phyloP scores from a whole-genome alignment of 306 rosid species.

The Clitoria ternatea region DNA sequence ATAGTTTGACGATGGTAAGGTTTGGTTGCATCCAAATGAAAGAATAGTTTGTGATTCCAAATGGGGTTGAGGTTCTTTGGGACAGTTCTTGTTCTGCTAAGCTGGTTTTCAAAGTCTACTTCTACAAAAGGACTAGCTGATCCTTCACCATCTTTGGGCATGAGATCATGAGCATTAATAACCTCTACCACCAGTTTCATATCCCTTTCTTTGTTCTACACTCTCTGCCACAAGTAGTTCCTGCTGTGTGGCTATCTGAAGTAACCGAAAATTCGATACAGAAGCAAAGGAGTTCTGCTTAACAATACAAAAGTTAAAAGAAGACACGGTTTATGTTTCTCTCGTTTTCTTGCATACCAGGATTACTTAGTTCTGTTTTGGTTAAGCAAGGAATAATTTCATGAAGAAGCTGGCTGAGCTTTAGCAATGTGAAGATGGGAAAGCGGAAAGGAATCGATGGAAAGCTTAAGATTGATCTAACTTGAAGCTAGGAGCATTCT shows the following conservation, averaged over 20 bases:
- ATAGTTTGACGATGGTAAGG: slow-evolving; percentile 42
- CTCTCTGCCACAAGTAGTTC: slow-evolving; percentile 33
- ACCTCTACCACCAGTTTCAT: slow-evolving; percentile 68
- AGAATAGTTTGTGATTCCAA: slow-evolving; percentile 50
- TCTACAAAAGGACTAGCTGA: slow-evolving; percentile 64
- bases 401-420: slow-evolving; percentile 41
- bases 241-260: slow-evolving; percentile 38
- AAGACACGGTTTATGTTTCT: slow-evolving; percentile 3
- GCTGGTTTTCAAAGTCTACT: slow-evolving; percentile 56
- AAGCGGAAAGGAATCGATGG: neutral
- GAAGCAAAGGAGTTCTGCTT: slow-evolving; percentile 59
- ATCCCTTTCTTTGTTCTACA: slow-evolving; percentile 28
- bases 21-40: slow-evolving; percentile 36
- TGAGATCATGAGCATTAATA: slow-evolving; percentile 62
- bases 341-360: slow-evolving; percentile 4
- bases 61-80: slow-evolving; percentile 58
- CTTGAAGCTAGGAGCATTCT: slow-evolving; percentile 16
- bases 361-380: slow-evolving; percentile 11
- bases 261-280: slow-evolving; percentile 43
- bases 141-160: slow-evolving; percentile 62
- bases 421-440: slow-evolving; percentile 5
- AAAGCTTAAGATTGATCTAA: slow-evolving; percentile 29
- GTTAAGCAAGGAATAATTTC: slow-evolving; percentile 68
- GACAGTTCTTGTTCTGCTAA: slow-evolving; percentile 49
- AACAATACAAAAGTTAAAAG: slow-evolving; percentile 31